Percentiles rank a stretch among this genome's conserved stretches.
Evolutionary conservation across 2,329 filamentous ascomycete species (phyloP).

Genomic region (Aspergillus novoparasiticus): DNA sequence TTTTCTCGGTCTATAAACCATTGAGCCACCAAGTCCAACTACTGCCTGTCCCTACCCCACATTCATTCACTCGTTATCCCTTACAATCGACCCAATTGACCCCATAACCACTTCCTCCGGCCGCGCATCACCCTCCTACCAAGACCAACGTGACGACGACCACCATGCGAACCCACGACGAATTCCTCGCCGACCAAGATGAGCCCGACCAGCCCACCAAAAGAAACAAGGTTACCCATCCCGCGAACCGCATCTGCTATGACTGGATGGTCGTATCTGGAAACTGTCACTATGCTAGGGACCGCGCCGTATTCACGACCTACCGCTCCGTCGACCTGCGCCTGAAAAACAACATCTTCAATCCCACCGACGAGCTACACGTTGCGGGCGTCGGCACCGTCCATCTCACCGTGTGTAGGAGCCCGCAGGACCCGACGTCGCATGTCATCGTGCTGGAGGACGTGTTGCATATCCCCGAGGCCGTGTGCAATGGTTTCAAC

Average conservation of each 20-base stretch:
- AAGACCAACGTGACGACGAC: not conserved
- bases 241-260: slow-evolving; percentile 44
- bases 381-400: slow-evolving; percentile 38
- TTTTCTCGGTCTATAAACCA: not conserved
- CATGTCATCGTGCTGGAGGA: slow-evolving; percentile 32
- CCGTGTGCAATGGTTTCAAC: slow-evolving; percentile 38
- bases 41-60: too few species aligned
- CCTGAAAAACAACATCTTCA: slow-evolving; percentile 27
- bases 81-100: not conserved
- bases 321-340: slow-evolving; percentile 28
- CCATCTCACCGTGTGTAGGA: slow-evolving; percentile 29
- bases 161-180: slow-evolving; percentile 14
- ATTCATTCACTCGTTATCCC: not conserved
- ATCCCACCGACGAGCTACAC: slow-evolving; percentile 24
- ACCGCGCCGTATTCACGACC: slow-evolving; percentile 32
- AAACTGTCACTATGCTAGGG: slow-evolving; percentile 38
- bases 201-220: slow-evolving; percentile 11
- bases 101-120: not conserved
- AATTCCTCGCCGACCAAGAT: slow-evolving; percentile 9
- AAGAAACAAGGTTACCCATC: slow-evolving; percentile 13
- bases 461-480: slow-evolving; percentile 39
- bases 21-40: not conserved
- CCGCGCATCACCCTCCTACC: not conserved
- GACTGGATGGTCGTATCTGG: slow-evolving; percentile 32
- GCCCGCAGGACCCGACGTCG: slow-evolving; percentile 20